Evolutionary conservation across 2,329 filamentous ascomycete genomes (phyloP).

Genomic region (Mollisia scopiformis): DNA sequence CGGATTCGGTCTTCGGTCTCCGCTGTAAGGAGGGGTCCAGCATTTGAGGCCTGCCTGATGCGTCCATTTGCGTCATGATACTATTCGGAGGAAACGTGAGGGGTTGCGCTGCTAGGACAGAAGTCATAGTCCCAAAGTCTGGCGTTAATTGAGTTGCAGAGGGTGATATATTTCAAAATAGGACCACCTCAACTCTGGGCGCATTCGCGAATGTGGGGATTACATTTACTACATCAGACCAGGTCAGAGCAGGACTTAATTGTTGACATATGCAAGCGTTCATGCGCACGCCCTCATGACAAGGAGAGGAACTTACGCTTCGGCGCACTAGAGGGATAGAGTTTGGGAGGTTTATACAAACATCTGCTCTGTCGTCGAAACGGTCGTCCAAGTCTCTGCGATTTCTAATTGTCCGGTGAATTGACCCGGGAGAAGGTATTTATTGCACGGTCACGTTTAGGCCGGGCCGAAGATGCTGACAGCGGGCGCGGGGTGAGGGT

Average conservation of each 20-base stretch:
- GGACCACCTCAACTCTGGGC: conserved; percentile 9
- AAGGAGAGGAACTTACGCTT: not conserved
- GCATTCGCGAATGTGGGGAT: conserved; percentile 9
- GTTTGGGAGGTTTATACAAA: not conserved
- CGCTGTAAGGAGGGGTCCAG: conserved; percentile 28
- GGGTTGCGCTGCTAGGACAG: conserved; percentile 33
- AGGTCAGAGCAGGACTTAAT: conserved; percentile 5
- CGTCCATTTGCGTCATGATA: conserved; percentile 32
- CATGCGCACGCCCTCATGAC: not conserved
- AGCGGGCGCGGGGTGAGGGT: not conserved
- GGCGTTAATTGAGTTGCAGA: conserved; percentile 1
- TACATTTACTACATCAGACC: conserved; percentile 17
- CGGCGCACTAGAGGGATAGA: not conserved
- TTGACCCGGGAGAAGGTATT: conserved; percentile 24
- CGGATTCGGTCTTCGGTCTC: conserved; percentile 27
- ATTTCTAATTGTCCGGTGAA: conserved; percentile 23
- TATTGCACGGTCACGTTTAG: too few relatives aligned
- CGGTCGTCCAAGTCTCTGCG: conserved; percentile 5
- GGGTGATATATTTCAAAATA: not conserved
- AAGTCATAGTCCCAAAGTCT: conserved; percentile 35
- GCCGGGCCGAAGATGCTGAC: conserved; percentile 29
- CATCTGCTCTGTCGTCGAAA: not conserved
- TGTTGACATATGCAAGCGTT: not conserved
- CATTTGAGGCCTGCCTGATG: conserved; percentile 27
- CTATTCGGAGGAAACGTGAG: conserved; percentile 29